phyloP scores from a whole-genome alignment of 768 basidiomycete genomes.

The Peribolospora kevripleyi region DNA sequence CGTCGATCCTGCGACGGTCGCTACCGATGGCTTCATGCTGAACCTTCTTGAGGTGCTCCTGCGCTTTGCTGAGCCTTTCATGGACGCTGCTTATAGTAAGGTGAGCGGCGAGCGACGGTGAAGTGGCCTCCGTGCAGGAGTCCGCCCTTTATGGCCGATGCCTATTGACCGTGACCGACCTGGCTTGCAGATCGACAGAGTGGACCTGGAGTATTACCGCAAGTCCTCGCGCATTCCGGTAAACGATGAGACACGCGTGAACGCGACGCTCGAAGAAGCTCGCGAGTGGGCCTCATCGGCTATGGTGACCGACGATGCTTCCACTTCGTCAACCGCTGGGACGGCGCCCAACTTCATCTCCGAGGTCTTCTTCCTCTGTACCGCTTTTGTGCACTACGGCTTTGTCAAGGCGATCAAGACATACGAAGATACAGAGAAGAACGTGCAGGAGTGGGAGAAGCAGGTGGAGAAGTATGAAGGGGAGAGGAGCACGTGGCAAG shows the following conservation, averaged over 20 bases:
- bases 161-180: not conserved
- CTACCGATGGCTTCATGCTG: conserved; percentile 77
- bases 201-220: conserved; percentile 60
- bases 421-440: conserved; percentile 28
- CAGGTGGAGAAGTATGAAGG: conserved; percentile 48
- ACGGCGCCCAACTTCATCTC: conserved; percentile 73
- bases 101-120: conserved; percentile 20
- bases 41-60: conserved; percentile 64
- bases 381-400: conserved; percentile 74
- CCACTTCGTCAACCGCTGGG: conserved; percentile 15
- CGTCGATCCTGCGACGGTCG: conserved; percentile 65
- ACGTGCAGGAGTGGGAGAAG: conserved; percentile 34
- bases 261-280: conserved; percentile 72
- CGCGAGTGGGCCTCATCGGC: conserved; percentile 22
- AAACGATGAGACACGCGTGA: conserved; percentile 76
- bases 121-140: not conserved
- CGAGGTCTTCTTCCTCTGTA: conserved; percentile 70
- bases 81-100: conserved; percentile 75
- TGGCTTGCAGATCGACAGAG: conserved; percentile 52
- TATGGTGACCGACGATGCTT: not conserved
- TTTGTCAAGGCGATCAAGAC: conserved; percentile 55
- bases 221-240: conserved; percentile 47
- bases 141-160: not conserved
- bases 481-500: conserved; percentile 55
- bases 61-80: conserved; percentile 76